Conservation (phyloP, 2,329 filamentous ascomycete genomes). For the Coleophoma cylindrospora region DNA sequence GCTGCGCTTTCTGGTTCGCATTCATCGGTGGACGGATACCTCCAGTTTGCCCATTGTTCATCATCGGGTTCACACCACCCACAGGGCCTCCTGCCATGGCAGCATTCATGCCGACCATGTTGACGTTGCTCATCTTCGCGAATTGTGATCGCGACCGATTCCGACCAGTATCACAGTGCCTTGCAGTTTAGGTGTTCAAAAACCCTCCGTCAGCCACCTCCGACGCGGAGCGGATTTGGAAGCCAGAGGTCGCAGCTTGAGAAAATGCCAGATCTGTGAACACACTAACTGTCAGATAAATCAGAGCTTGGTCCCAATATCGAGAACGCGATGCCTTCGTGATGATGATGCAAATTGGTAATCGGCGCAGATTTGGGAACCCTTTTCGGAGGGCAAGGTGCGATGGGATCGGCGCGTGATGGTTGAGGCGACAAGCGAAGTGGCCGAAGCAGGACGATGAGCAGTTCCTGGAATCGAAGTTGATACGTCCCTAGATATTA, state of each 20-base stretch:
- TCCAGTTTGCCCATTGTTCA: conserved; percentile 49
- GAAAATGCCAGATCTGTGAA: not conserved
- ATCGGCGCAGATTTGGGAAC: not conserved
- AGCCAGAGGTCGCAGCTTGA: not conserved
- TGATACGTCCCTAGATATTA: not conserved
- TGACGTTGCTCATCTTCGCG: conserved; percentile 28
- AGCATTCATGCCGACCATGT: conserved; percentile 62
- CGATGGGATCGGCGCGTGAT: not conserved
- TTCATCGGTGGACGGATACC: conserved; percentile 25
- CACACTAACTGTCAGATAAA: not conserved
- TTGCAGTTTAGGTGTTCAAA: conserved; percentile 13
- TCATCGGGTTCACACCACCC: conserved; percentile 59
- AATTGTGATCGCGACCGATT: conserved; percentile 17
- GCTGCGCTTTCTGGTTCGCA: conserved; percentile 42
- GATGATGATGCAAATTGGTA: conserved; percentile 1
- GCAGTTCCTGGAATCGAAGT: not conserved
- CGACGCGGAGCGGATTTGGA: conserved; percentile 1
- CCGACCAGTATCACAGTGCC: conserved; percentile 7
- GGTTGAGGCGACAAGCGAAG: not conserved
- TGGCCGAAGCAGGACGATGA: not conserved
- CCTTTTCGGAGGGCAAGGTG: conserved; percentile 1
- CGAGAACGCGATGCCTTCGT: not conserved
- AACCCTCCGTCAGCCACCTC: conserved; percentile 3
- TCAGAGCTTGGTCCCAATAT: not conserved
- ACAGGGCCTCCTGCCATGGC: conserved; percentile 55